Evolutionary conservation across 1,284 basidiomycete species (phyloP).

Genomic region (Hemileia vastatrix): DNA sequence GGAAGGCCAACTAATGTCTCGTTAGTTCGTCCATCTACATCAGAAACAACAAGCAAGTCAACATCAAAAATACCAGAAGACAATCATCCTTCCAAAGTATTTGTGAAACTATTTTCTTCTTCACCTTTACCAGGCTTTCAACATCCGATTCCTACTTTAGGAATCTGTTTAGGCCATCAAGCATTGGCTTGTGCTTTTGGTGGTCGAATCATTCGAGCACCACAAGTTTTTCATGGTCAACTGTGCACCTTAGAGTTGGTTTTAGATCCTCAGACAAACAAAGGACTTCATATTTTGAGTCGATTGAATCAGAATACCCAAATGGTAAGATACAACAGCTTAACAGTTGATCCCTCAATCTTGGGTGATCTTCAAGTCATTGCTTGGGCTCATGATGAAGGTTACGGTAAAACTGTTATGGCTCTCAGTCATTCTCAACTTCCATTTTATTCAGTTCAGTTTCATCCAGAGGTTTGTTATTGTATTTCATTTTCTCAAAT

Average conservation of each 20-base stretch:
- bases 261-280: conserved; percentile 57
- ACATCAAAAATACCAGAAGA: no score
- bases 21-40: conserved; percentile 59
- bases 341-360: conserved; percentile 48
- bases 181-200: conserved; percentile 73
- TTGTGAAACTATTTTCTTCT: conserved; percentile 5
- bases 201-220: conserved; percentile 50
- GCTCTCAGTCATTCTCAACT: conserved; percentile 52
- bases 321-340: conserved; percentile 69
- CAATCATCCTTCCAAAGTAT: conserved; percentile 5
- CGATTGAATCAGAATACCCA: conserved; percentile 49
- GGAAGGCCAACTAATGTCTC: conserved; percentile 58
- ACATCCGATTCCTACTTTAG: conserved; percentile 60
- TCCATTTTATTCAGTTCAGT: conserved; percentile 89
- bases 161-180: conserved; percentile 85
- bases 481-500: background rate
- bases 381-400: conserved; percentile 45
- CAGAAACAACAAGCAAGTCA: conserved; percentile 51
- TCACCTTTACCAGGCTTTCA: conserved; percentile 7
- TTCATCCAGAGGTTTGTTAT: conserved; percentile 74
- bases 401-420: conserved; percentile 32
- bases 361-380: conserved; percentile 48
- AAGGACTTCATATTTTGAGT: conserved; percentile 55
- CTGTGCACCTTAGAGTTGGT: conserved; percentile 60
- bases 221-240: conserved; percentile 46